Evolutionary conservation across 2,329 filamentous ascomycete genomes (phyloP), one percentile per base, ranked within the genome.

Genomic region (Pestalotiopsis sp.): DNA sequence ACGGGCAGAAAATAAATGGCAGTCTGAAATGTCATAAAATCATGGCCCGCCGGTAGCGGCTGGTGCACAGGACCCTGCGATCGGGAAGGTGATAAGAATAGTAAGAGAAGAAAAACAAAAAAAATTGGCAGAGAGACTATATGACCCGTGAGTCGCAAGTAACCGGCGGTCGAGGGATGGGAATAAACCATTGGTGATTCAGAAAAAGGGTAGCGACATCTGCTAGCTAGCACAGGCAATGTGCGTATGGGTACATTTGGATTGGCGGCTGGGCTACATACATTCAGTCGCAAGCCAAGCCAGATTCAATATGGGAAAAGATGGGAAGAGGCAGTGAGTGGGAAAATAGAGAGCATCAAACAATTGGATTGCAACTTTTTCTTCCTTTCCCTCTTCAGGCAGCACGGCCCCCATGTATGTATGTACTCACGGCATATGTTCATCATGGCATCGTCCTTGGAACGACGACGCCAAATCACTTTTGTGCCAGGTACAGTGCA

Each of bases 11-110:
- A 58, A 11, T 26, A 44, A 66, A 66, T 22, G 24, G 11, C 55
- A 66, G 58, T 17, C 39, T 30, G 65, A 55, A 52, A 9, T 35
- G 24, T 66, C 65, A 39, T 30, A 66, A 66, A 61, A 61, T 39
- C 39, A 35, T 35, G 30, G 30, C 56, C 17, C 58, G 58, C 56
- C 65, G 57, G 44, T 62, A 52, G 60, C 65, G 65, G 65, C 65
- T 58, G 24, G 26, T 66, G 57, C 65, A 38, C 65, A 24, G 40
- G 65, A 61, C 56, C 35, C 57, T 66, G 38, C 57, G 39, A 24
- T 40, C 24, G 24, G 63, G 61, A 64, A 52, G 35, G 39, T 44
- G 61, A 64, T 39, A 64, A 48, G 39, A 13, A 35, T 35, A 35
- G 30, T 35, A 35, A 35, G 30, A 35, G 30, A 59, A 59, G 56